A percentile compares a stretch with the other conserved stretches of the same genome.
Evolutionary conservation across 108 stramenopile species (phyloP).

Genomic region (Hondaea fermentalgiana): DNA sequence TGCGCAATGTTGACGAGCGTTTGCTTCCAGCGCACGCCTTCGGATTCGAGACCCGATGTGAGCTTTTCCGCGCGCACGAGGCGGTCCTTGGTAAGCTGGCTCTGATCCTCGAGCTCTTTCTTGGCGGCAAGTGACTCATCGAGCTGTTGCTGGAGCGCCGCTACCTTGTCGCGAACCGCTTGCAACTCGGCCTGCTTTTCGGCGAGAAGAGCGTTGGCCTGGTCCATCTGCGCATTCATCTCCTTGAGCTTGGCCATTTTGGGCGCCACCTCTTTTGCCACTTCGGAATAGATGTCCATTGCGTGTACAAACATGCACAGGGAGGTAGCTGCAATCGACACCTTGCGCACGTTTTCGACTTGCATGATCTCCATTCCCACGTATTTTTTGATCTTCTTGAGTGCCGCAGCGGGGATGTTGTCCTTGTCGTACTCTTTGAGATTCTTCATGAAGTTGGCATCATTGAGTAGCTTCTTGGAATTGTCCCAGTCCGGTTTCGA

Average conservation of each 20-base stretch:
- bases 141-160: constrained; percentile 40
- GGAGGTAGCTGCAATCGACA: constrained; percentile 45
- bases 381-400: constrained; percentile 52
- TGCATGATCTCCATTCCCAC: constrained; percentile 39
- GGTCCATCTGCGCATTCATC: constrained; percentile 43
- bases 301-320: constrained; percentile 58
- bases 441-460: constrained; percentile 41
- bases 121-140: constrained; percentile 46
- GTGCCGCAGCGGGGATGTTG: constrained; percentile 33
- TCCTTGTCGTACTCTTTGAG: constrained; percentile 59
- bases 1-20: constrained; percentile 22
- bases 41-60: constrained; percentile 44
- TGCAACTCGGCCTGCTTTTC: constrained; percentile 46
- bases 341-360: constrained; percentile 39
- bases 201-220: constrained; percentile 38
- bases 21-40: constrained; percentile 55
- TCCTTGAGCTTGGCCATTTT: constrained; percentile 49
- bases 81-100: constrained; percentile 42
- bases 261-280: constrained; percentile 57
- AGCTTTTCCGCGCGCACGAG: constrained; percentile 54
- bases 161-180: constrained; percentile 48
- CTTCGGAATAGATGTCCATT: constrained; percentile 55
- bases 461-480: constrained; percentile 46
- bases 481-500: constrained; percentile 56
- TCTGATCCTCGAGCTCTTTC: constrained; percentile 42